Conservation (phyloP, 371 early-diverging fungal species). For the Actinomortierella ambigua region DNA sequence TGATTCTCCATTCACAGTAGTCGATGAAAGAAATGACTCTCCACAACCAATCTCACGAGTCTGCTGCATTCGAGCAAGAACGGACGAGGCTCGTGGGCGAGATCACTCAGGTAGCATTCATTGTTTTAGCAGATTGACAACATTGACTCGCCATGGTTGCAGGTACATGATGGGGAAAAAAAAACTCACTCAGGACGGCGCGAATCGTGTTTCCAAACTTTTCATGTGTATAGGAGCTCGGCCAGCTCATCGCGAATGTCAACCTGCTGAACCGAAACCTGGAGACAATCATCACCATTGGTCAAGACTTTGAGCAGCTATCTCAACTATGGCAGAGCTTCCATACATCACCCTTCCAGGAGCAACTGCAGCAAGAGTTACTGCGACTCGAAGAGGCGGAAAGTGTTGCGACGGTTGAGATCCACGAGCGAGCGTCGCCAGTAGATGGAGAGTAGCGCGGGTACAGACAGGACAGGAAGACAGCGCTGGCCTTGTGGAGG, state of each 20-base stretch:
- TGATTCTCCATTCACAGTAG: too few relatives aligned
- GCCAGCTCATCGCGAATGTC: slow-evolving; percentile 54
- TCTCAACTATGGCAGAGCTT: slow-evolving; percentile 58
- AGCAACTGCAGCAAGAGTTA: too few relatives aligned
- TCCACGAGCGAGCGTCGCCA: too few relatives aligned
- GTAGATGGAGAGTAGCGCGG: too few relatives aligned
- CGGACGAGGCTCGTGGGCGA: slow-evolving; percentile 23
- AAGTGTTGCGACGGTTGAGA: too few relatives aligned
- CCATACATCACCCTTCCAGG: slow-evolving; percentile 35
- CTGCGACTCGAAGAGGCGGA: too few relatives aligned
- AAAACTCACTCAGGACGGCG: not conserved
- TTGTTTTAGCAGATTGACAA: not conserved
- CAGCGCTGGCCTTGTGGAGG: too few relatives aligned
- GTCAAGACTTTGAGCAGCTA: slow-evolving; percentile 55
- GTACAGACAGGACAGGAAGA: too few relatives aligned
- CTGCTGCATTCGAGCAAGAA: slow-evolving; percentile 17
- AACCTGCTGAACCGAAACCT: slow-evolving; percentile 56
- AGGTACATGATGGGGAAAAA: not conserved
- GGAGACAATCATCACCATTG: slow-evolving; percentile 60
- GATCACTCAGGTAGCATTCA: slow-evolving; percentile 21
- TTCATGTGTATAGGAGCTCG: slow-evolving; percentile 42
- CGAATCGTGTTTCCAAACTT: not conserved
- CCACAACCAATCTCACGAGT: not conserved
- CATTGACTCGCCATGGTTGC: not conserved
- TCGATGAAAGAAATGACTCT: too few relatives aligned